Conservation (phyloP, 371 early-diverging fungal species). For the Rhizopus microsporus region DNA sequence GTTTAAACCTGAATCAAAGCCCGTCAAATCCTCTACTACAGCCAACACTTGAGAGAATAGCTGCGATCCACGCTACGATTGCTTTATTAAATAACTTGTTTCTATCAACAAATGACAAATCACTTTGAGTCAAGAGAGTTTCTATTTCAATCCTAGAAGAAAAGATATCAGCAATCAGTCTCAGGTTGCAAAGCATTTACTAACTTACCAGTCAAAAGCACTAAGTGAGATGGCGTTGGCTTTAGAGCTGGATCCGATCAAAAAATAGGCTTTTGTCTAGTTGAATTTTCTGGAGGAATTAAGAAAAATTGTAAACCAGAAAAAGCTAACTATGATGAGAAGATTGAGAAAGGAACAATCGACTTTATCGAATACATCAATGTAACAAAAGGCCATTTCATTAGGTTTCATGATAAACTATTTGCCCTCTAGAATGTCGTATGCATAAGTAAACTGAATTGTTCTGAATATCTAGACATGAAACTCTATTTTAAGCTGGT, state of each 20-base stretch:
- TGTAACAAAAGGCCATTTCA: constrained; percentile 22
- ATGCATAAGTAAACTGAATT: constrained; percentile 22
- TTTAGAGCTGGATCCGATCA: constrained; percentile 15
- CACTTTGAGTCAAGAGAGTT: no score
- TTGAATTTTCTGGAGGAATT: constrained; percentile 20
- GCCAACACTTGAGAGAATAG: constrained; percentile 9
- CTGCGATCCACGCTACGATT: constrained; percentile 13
- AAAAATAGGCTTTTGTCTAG: constrained; percentile 19
- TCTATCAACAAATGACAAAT: constrained; percentile 18
- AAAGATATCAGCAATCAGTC: no score
- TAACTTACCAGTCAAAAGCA: no score
- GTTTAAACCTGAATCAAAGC: constrained; percentile 13
- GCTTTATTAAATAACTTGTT: constrained; percentile 14
- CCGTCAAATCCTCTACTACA: constrained; percentile 14
- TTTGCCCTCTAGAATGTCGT: constrained; percentile 14
- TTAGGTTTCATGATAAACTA: constrained; percentile 20
- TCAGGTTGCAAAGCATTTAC: no score
- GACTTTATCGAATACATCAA: constrained; percentile 17
- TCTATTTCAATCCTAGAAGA: no score
- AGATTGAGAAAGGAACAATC: constrained; percentile 16
- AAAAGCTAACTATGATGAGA: constrained; percentile 14
- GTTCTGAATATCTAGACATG: constrained; percentile 19
- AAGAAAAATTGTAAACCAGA: constrained; percentile 16
- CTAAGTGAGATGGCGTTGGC: constrained; percentile 18
- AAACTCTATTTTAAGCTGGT: constrained; percentile 20